Conservation (phyloP, 495 filamentous ascomycete species). For the Daldinia loculata region DNA sequence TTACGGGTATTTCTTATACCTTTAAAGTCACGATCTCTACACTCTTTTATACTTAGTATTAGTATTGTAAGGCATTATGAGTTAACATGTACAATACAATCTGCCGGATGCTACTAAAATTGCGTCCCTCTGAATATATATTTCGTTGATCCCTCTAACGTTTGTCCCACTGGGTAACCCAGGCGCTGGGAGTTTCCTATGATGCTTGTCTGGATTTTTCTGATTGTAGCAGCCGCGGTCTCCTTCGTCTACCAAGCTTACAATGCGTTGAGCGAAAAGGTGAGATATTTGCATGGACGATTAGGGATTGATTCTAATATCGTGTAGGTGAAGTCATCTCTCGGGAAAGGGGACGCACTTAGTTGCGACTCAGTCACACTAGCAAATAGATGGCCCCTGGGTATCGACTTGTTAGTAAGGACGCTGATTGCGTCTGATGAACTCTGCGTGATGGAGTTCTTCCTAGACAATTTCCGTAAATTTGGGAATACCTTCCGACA, state of each 20-base stretch:
- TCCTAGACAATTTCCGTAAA: conserved; percentile 33
- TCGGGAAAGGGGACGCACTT: conserved; percentile 7
- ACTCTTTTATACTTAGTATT: background rate
- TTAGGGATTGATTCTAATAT: conserved; percentile 5
- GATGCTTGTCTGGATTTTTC: conserved; percentile 16
- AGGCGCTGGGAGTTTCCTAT: background rate
- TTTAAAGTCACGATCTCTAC: background rate
- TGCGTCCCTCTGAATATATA: too few species aligned
- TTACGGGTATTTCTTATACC: too few species aligned
- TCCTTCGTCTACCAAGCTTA: conserved; percentile 3
- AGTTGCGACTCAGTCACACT: conserved; percentile 10
- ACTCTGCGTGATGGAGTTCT: conserved; percentile 30
- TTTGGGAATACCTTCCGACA: conserved; percentile 34
- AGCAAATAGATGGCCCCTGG: conserved; percentile 32
- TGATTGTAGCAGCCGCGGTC: conserved; percentile 14
- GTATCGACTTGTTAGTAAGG: conserved; percentile 25
- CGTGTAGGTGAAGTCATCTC: background rate
- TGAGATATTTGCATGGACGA: background rate
- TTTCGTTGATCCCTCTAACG: background rate
- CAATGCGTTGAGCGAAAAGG: conserved; percentile 1
- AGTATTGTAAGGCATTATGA: background rate
- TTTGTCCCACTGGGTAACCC: background rate
- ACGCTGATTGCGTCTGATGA: conserved; percentile 30
- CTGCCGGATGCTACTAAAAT: too few species aligned
- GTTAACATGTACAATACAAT: background rate